These are phyloP conservation scores for Barnettozyma wickerhamii DNA, from an alignment of 805 yeast genomes.

Conservation along the genomic window DNA sequence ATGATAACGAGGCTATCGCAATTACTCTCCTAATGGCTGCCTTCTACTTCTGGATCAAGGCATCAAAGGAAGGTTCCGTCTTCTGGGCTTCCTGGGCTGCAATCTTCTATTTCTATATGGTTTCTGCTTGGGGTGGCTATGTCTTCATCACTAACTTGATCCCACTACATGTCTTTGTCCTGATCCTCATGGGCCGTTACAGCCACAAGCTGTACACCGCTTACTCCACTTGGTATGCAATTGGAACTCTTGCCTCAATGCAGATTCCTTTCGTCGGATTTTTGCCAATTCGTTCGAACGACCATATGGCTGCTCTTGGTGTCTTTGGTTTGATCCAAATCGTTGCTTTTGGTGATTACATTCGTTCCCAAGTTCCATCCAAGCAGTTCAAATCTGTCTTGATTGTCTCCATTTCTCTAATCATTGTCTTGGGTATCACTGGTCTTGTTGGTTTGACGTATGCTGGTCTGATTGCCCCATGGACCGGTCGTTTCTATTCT, in stretches of 20 bases:
- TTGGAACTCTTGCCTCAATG: slow-evolving; percentile 98
- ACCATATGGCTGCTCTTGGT: slow-evolving; percentile 97
- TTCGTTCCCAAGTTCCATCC: slow-evolving; percentile 68
- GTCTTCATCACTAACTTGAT: slow-evolving; percentile 97
- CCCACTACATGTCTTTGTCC: slow-evolving; percentile 89
- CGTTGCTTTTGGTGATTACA: slow-evolving; percentile 79
- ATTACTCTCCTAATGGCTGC: slow-evolving; percentile 94
- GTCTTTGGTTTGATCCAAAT: slow-evolving; percentile 93
- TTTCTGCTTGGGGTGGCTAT: slow-evolving; percentile 99
- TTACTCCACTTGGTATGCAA: slow-evolving; percentile 93
- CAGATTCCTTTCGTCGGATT: slow-evolving; percentile 99
- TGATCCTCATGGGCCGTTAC: slow-evolving; percentile 93
- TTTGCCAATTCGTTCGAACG: slow-evolving; percentile 93
- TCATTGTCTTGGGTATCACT: slow-evolving; percentile 58
- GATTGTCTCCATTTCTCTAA: slow-evolving; percentile 50
- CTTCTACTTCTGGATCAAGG: slow-evolving; percentile 92
- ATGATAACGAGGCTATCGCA: slow-evolving; percentile 98
- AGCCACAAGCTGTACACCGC: slow-evolving; percentile 78
- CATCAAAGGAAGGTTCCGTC: slow-evolving; percentile 86
- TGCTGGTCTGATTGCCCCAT: slow-evolving; percentile 93
- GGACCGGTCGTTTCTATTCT: slow-evolving; percentile 99
- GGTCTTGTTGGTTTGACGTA: slow-evolving; percentile 80
- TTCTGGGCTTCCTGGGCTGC: slow-evolving; percentile 83
- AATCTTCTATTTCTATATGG: slow-evolving; percentile 94
- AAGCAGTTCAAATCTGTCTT: slow-evolving; percentile 69